Percentiles rank a stretch among this genome's conserved stretches.
Evolutionary conservation across 1,284 basidiomycete genomes (phyloP).

Genomic region (Xerocomus minutiporus): DNA sequence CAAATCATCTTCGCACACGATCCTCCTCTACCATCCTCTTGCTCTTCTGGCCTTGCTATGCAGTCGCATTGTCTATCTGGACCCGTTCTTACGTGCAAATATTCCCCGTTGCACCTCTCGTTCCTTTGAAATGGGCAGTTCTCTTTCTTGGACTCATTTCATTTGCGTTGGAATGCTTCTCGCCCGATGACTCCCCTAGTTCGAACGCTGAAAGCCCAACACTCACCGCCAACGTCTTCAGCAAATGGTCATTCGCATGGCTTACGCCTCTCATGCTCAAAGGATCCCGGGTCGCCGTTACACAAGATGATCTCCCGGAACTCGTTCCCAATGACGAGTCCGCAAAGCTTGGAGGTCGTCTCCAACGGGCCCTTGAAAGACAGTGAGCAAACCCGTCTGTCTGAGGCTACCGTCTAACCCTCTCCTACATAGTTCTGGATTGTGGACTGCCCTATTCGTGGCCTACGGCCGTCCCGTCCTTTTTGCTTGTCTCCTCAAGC

Average conservation of each 20-base stretch:
- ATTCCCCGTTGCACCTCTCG: constrained; percentile 28
- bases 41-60: constrained; percentile 37
- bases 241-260: constrained; percentile 74
- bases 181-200: constrained; percentile 56
- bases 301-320: constrained; percentile 73
- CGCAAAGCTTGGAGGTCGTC: constrained; percentile 59
- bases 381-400: constrained; percentile 37
- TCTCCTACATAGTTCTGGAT: constrained; percentile 32
- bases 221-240: constrained; percentile 81
- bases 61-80: constrained; percentile 52
- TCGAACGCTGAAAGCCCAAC: constrained; percentile 66
- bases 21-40: neutral
- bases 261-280: constrained; percentile 75
- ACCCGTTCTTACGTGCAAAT: constrained; percentile 47
- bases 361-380: constrained; percentile 60
- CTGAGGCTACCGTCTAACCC: neutral
- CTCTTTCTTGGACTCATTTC: constrained; percentile 50
- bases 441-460: constrained; percentile 69
- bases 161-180: constrained; percentile 68
- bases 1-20: neutral
- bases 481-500: constrained; percentile 65
- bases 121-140: constrained; percentile 45
- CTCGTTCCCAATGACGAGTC: constrained; percentile 71
- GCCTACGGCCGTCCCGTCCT: constrained; percentile 81
- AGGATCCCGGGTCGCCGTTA: constrained; percentile 59